Base-by-base conservation (phyloP, 257 asterid genomes). In the Leptodermis oblonga region DNA sequence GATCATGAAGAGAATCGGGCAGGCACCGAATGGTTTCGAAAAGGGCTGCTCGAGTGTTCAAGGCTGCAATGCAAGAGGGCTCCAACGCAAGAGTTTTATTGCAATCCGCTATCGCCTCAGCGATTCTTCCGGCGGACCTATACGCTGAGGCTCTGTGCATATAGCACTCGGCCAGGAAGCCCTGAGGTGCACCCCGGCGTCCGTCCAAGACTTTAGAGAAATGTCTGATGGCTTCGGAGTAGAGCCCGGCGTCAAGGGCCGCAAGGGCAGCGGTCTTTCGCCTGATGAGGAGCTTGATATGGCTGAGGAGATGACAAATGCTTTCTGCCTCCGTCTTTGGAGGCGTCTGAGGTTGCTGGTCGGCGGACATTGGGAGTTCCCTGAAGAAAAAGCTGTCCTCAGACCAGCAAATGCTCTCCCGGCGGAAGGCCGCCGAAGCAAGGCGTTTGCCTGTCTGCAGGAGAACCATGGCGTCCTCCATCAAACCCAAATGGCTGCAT, bases 391-490 rank as follows among this genome's bases (percentile, higher is more conserved):
- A 84, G 46, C 90, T 84, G 80, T 92, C 98, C 62, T 90, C 96
- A 18, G 98, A 83, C 78, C 88, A 78, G 23, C 96, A 90, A 64
- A 87, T 82, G 79, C 98, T 92, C 59, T 90, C 85, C 11, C 96
- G 98, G 76, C 98, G 97, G 78, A 83, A 86, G 5, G 93, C 96
- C 18, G 89, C 97, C 37, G 93, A 80, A 68, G 96, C 94, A 17
- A 93, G 88, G 77, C 97, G 97, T 80, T 88, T 93, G 0, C 94
- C 95, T 30, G 97, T 87, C 78, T 88, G 98, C 46, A 93, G 90
- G 45, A 93, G 89, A 18, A 82, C 92, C 98, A 90, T 82, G 0
- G 97, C 97, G 54, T 90, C 98, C 87, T 93, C 97, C 97, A 93
- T 88, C 36, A 93, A 77, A 0, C 98, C 98, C 41, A 93, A 76